Evolutionary conservation across 495 filamentous ascomycete genomes (phyloP).

Genomic region (Hyaloscypha finlandica): DNA sequence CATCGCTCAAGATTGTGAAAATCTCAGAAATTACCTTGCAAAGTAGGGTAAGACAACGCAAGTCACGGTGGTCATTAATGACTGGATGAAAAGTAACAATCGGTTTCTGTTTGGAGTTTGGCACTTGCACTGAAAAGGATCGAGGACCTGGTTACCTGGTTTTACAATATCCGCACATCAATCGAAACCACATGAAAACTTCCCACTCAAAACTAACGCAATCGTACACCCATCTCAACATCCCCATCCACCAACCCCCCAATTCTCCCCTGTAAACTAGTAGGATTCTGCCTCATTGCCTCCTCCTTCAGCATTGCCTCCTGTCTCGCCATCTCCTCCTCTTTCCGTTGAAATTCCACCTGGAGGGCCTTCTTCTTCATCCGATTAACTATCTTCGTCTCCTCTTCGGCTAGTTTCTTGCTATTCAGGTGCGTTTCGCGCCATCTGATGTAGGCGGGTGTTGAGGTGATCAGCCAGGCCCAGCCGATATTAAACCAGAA

Average conservation of each 20-base stretch:
- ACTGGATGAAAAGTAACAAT: too few species aligned
- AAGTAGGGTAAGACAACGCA: too few species aligned
- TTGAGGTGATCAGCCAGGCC: not conserved
- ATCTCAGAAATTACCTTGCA: too few species aligned
- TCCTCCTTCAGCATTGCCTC: too few species aligned
- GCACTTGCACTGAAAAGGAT: too few species aligned
- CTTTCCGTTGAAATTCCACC: not conserved
- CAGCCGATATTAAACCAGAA: too few species aligned
- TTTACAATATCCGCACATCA: not conserved
- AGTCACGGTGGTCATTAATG: too few species aligned
- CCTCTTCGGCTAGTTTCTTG: not conserved
- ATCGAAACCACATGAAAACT: not conserved
- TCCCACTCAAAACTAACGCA: not conserved
- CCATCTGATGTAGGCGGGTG: not conserved
- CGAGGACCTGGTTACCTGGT: not conserved
- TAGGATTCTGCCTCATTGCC: not conserved
- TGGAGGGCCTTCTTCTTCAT: not conserved
- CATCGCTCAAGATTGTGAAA: too few species aligned
- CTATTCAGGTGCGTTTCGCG: not conserved
- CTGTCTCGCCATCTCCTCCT: not conserved
- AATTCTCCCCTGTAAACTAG: not conserved
- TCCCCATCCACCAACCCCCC: not conserved
- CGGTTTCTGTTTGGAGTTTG: too few species aligned
- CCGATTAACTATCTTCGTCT: not conserved
- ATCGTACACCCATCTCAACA: constrained; percentile 1